Percentiles rank a stretch among this genome's conserved stretches.
These are phyloP conservation scores for Vaccinium darrowii DNA, from an alignment of 148 eudicot species.

Conservation along the genomic window DNA sequence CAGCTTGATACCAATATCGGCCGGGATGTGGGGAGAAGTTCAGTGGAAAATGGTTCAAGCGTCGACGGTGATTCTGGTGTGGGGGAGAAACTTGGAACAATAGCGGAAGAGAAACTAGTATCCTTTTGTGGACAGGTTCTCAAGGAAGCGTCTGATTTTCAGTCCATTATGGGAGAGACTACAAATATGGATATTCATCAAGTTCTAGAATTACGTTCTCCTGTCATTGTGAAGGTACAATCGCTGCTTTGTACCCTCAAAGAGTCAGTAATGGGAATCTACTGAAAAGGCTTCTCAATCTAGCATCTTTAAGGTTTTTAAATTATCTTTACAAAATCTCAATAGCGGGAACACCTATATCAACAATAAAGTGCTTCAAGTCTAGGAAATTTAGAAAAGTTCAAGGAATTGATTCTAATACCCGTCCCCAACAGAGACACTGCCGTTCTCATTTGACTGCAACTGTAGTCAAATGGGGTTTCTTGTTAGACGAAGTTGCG, in stretches of 20 bases:
- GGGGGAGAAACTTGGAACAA: slow-evolving; percentile 57
- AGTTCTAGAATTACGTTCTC: slow-evolving; percentile 90
- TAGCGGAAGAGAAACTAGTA: slow-evolving; percentile 86
- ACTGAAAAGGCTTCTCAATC: neutral
- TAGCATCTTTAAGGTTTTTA: neutral
- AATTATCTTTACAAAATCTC: neutral
- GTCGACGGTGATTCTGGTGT: slow-evolving; percentile 19
- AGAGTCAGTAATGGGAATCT: neutral
- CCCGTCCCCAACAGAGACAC: neutral
- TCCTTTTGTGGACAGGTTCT: slow-evolving; percentile 87
- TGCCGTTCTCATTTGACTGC: neutral
- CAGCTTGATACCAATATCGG: slow-evolving; percentile 14
- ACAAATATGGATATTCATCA: slow-evolving; percentile 87
- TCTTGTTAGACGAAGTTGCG: neutral
- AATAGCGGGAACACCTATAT: neutral
- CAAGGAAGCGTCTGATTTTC: slow-evolving; percentile 94
- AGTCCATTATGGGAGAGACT: slow-evolving; percentile 67
- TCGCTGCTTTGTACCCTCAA: neutral
- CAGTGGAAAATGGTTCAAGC: slow-evolving; percentile 23
- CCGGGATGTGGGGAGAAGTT: slow-evolving; percentile 10
- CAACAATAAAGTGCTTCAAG: neutral
- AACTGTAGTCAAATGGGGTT: neutral
- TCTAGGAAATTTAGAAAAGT: neutral
- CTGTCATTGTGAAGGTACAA: slow-evolving; percentile 80
- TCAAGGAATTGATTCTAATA: neutral